A percentile compares a stretch with the other conserved stretches of the same genome.
Conservation (phyloP, 345 rosid genomes). For the Rhizophora apiculata region DNA sequence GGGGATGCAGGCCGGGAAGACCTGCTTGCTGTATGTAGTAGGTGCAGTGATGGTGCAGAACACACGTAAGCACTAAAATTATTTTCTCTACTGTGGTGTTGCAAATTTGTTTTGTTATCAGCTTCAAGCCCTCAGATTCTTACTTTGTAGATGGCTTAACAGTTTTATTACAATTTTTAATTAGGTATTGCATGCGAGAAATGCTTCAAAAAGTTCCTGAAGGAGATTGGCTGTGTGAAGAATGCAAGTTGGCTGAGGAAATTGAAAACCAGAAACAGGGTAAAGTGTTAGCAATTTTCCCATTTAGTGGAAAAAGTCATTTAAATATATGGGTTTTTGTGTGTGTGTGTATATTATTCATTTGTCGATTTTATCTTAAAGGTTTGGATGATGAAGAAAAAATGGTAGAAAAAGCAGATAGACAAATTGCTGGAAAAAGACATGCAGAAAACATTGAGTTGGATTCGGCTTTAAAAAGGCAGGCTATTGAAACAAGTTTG, state of each 20-base stretch:
- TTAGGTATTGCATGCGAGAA: conserved; percentile 13
- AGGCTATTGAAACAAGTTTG: background rate
- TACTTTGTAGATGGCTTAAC: no score
- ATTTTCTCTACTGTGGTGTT: background rate
- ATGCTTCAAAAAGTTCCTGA: conserved; percentile 13
- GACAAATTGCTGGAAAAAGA: conserved; percentile 52
- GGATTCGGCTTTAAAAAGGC: conserved; percentile 27
- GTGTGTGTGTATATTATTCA: background rate
- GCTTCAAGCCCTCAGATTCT: no score
- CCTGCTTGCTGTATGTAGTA: conserved; percentile 77
- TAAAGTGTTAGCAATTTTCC: background rate
- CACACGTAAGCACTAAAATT: conserved; percentile 60
- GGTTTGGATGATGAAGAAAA: conserved; percentile 54
- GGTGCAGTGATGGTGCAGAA: conserved; percentile 95
- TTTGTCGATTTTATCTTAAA: conserved; percentile 31
- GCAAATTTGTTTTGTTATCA: no score
- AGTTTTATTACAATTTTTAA: no score
- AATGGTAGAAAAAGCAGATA: conserved; percentile 33
- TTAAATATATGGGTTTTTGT: no score
- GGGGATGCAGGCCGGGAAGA: conserved; percentile 96
- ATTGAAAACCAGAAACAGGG: background rate
- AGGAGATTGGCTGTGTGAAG: conserved; percentile 14
- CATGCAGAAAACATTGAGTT: conserved; percentile 50
- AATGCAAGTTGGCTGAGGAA: conserved; percentile 1
- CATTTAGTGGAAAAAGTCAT: background rate